Evolutionary conservation across 2,329 filamentous ascomycete species (phyloP), one percentile per base, ranked within the genome.

Genomic region (Botrytis aclada): DNA sequence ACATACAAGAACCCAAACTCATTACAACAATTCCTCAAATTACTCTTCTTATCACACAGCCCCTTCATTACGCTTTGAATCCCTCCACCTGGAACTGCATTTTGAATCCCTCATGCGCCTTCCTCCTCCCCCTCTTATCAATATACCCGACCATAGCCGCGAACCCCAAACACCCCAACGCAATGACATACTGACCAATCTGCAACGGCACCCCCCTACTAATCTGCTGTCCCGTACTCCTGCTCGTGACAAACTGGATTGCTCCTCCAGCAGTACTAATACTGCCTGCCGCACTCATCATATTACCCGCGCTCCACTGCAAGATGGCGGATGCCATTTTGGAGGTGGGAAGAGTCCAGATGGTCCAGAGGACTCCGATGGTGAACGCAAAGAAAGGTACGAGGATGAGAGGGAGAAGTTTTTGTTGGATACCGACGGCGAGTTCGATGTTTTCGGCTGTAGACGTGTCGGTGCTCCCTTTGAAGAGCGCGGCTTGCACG

Each of bases 61-160:
- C 29, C 29, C 20, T 43, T 47, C 16, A 47, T 65, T 43, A 65
- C 43, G 9, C 63, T n/a, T 65, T 65, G 25, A 65, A 65, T 7
- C 45, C 63, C 63, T 34, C 20, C 6, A 65, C 63, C 29, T 47
- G 63, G 25, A 65, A 65, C 63, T n/a, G 43, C 63, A 47, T 65
- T n/a, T 65, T 65, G 10, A 65, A 65, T 12, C 63, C 63, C 41
- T 65, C 63, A 5, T 47, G 63, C 43, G 51, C 51, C 65, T 56
- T 69, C 32, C 51, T 32, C 16, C 45, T 69, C 16, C 45, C 65
- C 37, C 66, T 69, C 47, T 58, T 69, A 69, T 69, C 37, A 69
- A 69, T 69, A 41, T 56, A 69, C 18, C 66, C 47, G 10, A 69
- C 51, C 66, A 69, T 41, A 32, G 39, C 37, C 29, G 51, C 51